Conservation (phyloP, 768 basidiomycete genomes). For the Leccinum variicolor region DNA sequence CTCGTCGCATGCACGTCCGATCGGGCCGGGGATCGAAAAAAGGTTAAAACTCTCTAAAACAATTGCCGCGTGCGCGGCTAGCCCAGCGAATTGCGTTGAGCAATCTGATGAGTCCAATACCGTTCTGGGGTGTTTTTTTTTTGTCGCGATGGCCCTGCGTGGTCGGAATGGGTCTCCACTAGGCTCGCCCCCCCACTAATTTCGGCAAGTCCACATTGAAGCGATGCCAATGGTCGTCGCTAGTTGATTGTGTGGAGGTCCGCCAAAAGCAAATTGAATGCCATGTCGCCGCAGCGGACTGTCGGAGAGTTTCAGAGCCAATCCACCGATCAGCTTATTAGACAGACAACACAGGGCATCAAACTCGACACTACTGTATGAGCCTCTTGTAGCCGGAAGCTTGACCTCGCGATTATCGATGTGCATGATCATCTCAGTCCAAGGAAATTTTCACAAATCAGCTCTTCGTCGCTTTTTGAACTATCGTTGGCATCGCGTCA, state of each 20-base stretch:
- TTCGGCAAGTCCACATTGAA: background rate
- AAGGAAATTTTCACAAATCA: constrained; percentile 10
- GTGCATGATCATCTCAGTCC: constrained; percentile 8
- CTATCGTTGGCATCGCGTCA: constrained; percentile 8
- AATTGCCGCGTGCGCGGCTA: constrained; percentile 4
- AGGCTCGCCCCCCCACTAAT: background rate
- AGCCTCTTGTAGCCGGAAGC: constrained; percentile 12
- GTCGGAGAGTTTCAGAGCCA: background rate
- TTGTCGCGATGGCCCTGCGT: background rate
- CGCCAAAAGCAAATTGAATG: background rate
- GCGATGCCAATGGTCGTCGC: background rate
- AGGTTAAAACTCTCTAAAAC: constrained; percentile 17
- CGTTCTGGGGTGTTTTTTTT: background rate
- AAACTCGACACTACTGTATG: constrained; percentile 5
- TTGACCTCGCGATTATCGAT: constrained; percentile 19
- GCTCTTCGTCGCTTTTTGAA: background rate
- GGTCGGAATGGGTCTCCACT: background rate
- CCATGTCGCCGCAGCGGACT: background rate
- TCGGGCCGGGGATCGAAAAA: constrained; percentile 15
- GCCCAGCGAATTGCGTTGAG: background rate
- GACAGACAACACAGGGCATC: background rate
- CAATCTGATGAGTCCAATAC: background rate
- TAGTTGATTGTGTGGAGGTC: background rate
- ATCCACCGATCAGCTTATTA: background rate
- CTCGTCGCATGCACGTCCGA: background rate